Conservation (phyloP, 306 rosid genomes). For the Coriaria nepalensis region DNA sequence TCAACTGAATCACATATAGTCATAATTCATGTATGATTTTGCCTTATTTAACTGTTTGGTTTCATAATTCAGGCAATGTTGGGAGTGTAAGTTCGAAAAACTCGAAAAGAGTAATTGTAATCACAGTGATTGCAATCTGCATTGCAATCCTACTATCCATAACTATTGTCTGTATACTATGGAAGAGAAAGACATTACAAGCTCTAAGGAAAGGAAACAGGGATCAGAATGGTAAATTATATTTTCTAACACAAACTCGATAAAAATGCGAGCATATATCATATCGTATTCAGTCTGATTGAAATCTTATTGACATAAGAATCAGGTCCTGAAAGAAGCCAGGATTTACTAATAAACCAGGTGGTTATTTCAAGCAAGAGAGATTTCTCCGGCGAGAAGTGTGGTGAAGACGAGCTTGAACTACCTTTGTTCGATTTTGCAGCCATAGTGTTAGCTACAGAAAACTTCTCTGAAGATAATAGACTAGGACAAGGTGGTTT, state of each 20-base stretch:
- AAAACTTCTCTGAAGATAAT: conserved; percentile 23
- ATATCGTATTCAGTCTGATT: too few species aligned
- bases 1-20: too few species aligned
- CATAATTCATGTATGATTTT: too few species aligned
- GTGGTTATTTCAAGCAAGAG: not conserved
- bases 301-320: not conserved
- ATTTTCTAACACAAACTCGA: not conserved
- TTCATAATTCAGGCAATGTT: too few species aligned
- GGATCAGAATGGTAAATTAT: not conserved
- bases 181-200: not conserved
- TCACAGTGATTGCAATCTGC: not conserved
- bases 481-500: conserved; percentile 46
- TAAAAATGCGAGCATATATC: not conserved
- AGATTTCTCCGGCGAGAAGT: conserved; percentile 9
- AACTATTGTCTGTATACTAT: not conserved
- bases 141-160: not conserved
- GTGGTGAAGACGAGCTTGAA: conserved; percentile 20
- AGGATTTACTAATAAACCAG: conserved; percentile 1
- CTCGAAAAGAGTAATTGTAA: too few species aligned
- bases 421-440: conserved; percentile 33
- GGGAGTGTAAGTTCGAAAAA: too few species aligned
- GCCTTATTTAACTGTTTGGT: too few species aligned
- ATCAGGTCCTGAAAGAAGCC: conserved; percentile 5
- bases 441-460: conserved; percentile 28
- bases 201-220: not conserved